These are phyloP conservation scores for Clonostachys byssicola DNA, from an alignment of 2,329 filamentous ascomycete genomes.

Conservation along the genomic window DNA sequence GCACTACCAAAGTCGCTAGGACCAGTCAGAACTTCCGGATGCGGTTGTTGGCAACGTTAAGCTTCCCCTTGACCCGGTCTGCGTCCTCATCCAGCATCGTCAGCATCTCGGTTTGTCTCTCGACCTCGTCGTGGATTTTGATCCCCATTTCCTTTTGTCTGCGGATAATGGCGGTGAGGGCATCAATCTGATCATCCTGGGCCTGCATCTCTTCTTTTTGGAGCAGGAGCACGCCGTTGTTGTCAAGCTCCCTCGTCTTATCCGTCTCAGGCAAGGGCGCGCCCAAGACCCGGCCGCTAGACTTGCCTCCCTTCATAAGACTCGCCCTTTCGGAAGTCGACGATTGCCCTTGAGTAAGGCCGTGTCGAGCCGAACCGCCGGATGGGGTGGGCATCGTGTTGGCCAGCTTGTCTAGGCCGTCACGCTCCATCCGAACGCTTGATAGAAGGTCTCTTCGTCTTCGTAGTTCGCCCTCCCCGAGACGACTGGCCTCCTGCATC, in stretches of 20 bases:
- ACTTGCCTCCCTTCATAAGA: conserved; percentile 32
- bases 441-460: conserved; percentile 67
- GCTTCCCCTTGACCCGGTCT: conserved; percentile 62
- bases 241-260: conserved; percentile 72
- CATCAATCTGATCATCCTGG: conserved; percentile 70
- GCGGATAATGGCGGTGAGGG: conserved; percentile 64
- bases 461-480: conserved; percentile 73
- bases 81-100: conserved; percentile 62
- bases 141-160: conserved; percentile 76
- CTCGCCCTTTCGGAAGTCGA: conserved; percentile 43
- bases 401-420: conserved; percentile 70
- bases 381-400: conserved; percentile 40
- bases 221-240: conserved; percentile 67
- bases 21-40: conserved; percentile 58
- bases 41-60: conserved; percentile 70
- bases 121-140: conserved; percentile 70
- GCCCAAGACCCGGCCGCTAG: conserved; percentile 64
- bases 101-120: conserved; percentile 67
- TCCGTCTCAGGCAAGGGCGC: conserved; percentile 71
- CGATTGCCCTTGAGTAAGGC: conserved; percentile 33
- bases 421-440: conserved; percentile 67
- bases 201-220: conserved; percentile 71
- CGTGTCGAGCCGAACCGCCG: conserved; percentile 13
- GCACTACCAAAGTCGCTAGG: conserved; percentile 7
- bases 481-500: conserved; percentile 46